A percentile compares a stretch with the other conserved stretches of the same genome.
These are phyloP conservation scores for Yamadazyma nakazawae DNA, from an alignment of 805 yeast species.

Conservation along the genomic window DNA sequence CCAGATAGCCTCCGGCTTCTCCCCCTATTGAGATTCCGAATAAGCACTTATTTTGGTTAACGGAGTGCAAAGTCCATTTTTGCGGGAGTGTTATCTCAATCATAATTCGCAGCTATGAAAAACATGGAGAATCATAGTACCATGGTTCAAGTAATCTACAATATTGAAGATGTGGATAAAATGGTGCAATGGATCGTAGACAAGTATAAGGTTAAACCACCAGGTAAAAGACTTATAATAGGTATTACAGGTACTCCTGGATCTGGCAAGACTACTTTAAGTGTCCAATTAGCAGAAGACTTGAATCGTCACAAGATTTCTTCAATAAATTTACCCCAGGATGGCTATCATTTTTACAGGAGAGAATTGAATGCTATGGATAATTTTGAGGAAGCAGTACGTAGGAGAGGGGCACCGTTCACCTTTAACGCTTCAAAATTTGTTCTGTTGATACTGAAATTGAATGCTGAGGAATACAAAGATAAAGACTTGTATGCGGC, in stretches of 20 bases:
- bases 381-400: constrained; percentile 55
- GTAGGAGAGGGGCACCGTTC: constrained; percentile 78
- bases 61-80: background rate
- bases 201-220: background rate
- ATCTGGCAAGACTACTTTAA: constrained; percentile 75
- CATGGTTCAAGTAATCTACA: background rate
- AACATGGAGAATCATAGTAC: background rate
- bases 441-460: constrained; percentile 20
- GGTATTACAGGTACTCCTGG: constrained; percentile 80
- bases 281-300: constrained; percentile 39
- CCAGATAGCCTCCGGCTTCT: background rate
- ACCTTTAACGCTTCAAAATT: constrained; percentile 66
- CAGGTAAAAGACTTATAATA: constrained; percentile 43
- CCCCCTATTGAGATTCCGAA: constrained; percentile 1
- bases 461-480: constrained; percentile 13
- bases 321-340: constrained; percentile 33
- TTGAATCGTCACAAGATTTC: constrained; percentile 16
- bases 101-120: constrained; percentile 1
- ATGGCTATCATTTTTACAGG: constrained; percentile 39
- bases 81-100: constrained; percentile 2
- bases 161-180: background rate
- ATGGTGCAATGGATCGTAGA: constrained; percentile 2
- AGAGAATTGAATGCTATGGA: constrained; percentile 35
- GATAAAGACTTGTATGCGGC: constrained; percentile 51
- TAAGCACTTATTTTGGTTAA: constrained; percentile 1